phyloP scores from a whole-genome alignment of 2,329 filamentous ascomycete genomes.

The Cadophora gregata region DNA sequence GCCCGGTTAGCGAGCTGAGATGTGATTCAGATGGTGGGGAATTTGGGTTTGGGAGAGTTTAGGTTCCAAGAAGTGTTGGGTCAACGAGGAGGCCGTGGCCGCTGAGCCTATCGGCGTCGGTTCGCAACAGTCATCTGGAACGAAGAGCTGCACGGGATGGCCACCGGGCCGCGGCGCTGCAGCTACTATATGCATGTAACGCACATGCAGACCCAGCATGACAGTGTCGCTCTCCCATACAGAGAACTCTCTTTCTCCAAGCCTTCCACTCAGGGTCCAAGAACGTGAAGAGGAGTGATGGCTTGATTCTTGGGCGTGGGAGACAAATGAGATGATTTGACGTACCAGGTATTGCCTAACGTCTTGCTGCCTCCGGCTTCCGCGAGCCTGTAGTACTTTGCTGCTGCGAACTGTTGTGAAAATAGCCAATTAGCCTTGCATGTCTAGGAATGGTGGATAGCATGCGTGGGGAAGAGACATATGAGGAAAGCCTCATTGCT shows the following conservation, averaged over 20 bases:
- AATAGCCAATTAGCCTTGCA: slow-evolving; percentile 54
- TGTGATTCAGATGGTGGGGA: slow-evolving; percentile 4
- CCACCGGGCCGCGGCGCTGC: slow-evolving; percentile 29
- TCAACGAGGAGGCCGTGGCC: slow-evolving; percentile 4
- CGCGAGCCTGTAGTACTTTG: slow-evolving; percentile 90
- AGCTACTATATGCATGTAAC: slow-evolving; percentile 17
- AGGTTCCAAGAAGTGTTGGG: slow-evolving; percentile 9
- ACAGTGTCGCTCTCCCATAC: slow-evolving; percentile 16
- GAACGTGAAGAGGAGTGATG: slow-evolving; percentile 30
- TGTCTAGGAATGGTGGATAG: slow-evolving; percentile 33
- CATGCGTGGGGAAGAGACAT: slow-evolving; percentile 32
- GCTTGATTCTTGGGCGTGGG: slow-evolving; percentile 8
- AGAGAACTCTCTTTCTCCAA: background rate
- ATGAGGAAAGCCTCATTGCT: slow-evolving; percentile 46
- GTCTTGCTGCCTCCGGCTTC: slow-evolving; percentile 89
- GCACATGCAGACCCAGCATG: slow-evolving; percentile 34
- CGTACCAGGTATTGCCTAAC: slow-evolving; percentile 94
- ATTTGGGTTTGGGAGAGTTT: slow-evolving; percentile 5
- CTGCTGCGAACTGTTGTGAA: slow-evolving; percentile 70
- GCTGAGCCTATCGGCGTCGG: slow-evolving; percentile 36
- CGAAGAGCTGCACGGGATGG: slow-evolving; percentile 31
- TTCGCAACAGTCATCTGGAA: slow-evolving; percentile 44
- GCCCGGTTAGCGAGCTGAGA: slow-evolving; percentile 12
- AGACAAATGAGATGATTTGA: slow-evolving; percentile 37
- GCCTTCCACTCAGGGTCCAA: slow-evolving; percentile 12